These are phyloP conservation scores for Oryza rufipogon DNA, from an alignment of 176 grass and related monocot genomes.

Conservation along the genomic window DNA sequence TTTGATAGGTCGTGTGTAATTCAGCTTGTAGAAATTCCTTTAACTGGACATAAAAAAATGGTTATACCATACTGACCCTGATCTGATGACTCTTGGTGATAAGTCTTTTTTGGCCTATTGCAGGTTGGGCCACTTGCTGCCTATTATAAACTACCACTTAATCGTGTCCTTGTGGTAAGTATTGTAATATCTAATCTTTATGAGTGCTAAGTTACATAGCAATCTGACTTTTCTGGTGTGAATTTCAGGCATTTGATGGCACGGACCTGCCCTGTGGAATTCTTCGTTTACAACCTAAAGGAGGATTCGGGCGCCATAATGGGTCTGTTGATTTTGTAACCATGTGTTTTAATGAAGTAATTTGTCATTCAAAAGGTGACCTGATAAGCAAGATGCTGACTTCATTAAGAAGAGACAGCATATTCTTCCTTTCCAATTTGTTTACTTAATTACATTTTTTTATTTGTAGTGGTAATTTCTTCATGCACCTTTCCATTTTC, in stretches of 20 bases:
- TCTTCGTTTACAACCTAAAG: conserved; percentile 87
- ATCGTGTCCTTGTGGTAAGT: conserved; percentile 75
- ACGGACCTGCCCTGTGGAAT: conserved; percentile 83
- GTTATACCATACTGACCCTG: neutral
- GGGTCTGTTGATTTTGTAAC: conserved; percentile 53
- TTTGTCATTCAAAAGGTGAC: neutral
- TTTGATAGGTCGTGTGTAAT: neutral
- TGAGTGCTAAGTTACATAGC: neutral
- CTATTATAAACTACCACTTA: conserved; percentile 86
- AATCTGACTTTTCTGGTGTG: conserved; percentile 33
- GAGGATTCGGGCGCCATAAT: conserved; percentile 79
- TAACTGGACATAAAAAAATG: neutral
- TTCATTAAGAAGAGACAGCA: neutral
- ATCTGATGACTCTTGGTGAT: conserved; percentile 1
- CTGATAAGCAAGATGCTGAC: neutral
- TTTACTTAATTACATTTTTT: neutral
- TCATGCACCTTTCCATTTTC: neutral
- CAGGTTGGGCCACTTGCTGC: conserved; percentile 84
- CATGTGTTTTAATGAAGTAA: neutral
- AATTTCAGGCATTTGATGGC: conserved; percentile 80
- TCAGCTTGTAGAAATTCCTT: conserved; percentile 7
- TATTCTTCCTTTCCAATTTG: neutral
- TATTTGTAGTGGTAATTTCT: neutral
- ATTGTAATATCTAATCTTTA: conserved; percentile 26
- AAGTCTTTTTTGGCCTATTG: conserved; percentile 37